Conservation (phyloP, 352 stramenopile genomes). For the Saprolegnia diclina region DNA sequence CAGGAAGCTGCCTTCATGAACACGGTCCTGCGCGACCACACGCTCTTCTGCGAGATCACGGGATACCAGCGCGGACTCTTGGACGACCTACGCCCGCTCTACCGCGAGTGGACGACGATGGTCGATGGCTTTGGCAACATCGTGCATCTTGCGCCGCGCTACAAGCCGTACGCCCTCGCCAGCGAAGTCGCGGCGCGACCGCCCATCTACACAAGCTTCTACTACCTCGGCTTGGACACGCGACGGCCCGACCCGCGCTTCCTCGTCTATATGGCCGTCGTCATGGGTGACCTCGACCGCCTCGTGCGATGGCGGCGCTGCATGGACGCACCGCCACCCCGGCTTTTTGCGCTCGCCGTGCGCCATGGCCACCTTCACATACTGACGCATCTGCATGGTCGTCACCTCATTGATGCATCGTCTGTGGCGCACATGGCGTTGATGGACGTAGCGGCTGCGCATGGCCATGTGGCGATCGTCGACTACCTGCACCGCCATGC, state of each 20-base stretch:
- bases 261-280: neutral
- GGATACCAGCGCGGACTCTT: neutral
- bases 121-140: neutral
- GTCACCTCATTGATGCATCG: neutral
- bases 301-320: neutral
- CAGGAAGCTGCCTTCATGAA: no score
- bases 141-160: neutral
- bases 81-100: neutral
- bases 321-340: neutral
- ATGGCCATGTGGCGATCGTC: neutral
- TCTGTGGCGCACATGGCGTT: neutral
- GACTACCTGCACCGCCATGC: slow-evolving; percentile 2
- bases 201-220: neutral
- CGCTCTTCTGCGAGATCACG: neutral
- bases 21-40: neutral
- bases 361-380: neutral
- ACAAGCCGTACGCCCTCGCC: neutral
- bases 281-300: neutral
- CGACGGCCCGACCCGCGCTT: neutral
- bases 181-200: neutral
- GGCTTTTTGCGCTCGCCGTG: neutral
- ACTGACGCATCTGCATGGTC: neutral
- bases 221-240: neutral
- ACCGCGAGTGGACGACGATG: neutral
- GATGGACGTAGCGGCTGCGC: neutral